Evolutionary conservation across 192 early-diverging fungal species (phyloP), one percentile per base, ranked within the genome.

Genomic region (Umbelopsis ramanniana): DNA sequence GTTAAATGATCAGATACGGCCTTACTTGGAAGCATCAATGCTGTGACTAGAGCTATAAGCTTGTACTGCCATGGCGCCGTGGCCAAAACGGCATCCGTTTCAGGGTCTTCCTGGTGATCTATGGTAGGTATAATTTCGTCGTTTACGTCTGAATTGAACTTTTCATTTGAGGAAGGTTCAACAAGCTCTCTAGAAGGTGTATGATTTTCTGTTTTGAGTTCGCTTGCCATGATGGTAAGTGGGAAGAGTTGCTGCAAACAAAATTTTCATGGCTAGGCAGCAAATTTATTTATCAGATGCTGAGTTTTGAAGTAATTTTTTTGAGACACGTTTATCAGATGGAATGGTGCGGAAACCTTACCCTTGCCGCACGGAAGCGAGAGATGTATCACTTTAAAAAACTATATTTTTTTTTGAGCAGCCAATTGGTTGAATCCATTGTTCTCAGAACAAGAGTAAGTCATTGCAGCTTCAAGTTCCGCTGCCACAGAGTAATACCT

Each of bases 11-110:
- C 8, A 35, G 22, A 21, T 38, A 21, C 2, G 60, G 12, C 76
- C 82, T 40, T 87, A 87, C 89, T 76, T 76, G 89, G 85, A 43
- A 90, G 82, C 45, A 89, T 81, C 60, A 90, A 72, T n/a, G 86
- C 84, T 48, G 84, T 87, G 6, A 78, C 45, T 14, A 90, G 83
- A 40, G 87, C 89, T 66, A 89, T 72, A 6, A 83, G 23, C 72
- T 89, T 85, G 67, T 84, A 89, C 22, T 84, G 74, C 74, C 86
- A 83, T n/a, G 80, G 80, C 11, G 77, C 77, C 47, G 74, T 72
- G 6, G 74, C 67, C 21, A 79, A 26, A 6, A 60, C 37, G 14
- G 70, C 47, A 21, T 77, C 76, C 0, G 47, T 70, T 15, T 50
- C 37, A 17, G 29, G 29, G n/a, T 70, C 48, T 29, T 70, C 48